Conservation (phyloP, 2,329 filamentous ascomycete species). For the Lachnellula occidentalis region DNA sequence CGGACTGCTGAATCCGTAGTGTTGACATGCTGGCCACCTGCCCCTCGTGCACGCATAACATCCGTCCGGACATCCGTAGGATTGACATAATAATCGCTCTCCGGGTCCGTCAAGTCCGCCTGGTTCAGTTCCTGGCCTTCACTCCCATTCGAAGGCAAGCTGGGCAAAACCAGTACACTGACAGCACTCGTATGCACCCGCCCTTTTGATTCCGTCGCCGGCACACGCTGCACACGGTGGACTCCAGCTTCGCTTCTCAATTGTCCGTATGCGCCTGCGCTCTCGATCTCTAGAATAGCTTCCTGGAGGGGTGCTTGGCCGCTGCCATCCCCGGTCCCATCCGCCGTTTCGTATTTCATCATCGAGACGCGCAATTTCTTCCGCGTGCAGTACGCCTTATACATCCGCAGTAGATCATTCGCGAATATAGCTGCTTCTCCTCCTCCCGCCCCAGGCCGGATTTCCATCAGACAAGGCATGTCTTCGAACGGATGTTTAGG, state of each 20-base stretch:
- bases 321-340: slow-evolving; percentile 52
- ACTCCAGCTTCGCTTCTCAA: slow-evolving; percentile 89
- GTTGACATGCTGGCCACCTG: slow-evolving; percentile 96
- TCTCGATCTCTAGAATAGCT: slow-evolving; percentile 78
- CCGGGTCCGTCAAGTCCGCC: slow-evolving; percentile 70
- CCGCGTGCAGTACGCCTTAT: slow-evolving; percentile 68
- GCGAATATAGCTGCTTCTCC: slow-evolving; percentile 89
- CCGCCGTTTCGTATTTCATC: slow-evolving; percentile 74
- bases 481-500: slow-evolving; percentile 86
- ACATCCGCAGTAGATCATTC: slow-evolving; percentile 85
- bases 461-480: slow-evolving; percentile 85
- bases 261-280: slow-evolving; percentile 70
- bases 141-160: slow-evolving; percentile 55
- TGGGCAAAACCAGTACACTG: slow-evolving; percentile 86
- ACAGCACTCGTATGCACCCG: slow-evolving; percentile 91
- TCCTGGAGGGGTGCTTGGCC: slow-evolving; percentile 71
- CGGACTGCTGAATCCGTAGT: slow-evolving; percentile 95
- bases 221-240: slow-evolving; percentile 90
- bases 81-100: slow-evolving; percentile 87
- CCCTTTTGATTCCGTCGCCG: slow-evolving; percentile 84
- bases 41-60: slow-evolving; percentile 86
- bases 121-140: slow-evolving; percentile 45
- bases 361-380: slow-evolving; percentile 61
- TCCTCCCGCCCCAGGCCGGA: slow-evolving; percentile 86
- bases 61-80: slow-evolving; percentile 77